Evolutionary conservation across 305 asterid species (phyloP), one percentile per base, ranked within the genome.

Genomic region (Stenogyne calaminthoides): DNA sequence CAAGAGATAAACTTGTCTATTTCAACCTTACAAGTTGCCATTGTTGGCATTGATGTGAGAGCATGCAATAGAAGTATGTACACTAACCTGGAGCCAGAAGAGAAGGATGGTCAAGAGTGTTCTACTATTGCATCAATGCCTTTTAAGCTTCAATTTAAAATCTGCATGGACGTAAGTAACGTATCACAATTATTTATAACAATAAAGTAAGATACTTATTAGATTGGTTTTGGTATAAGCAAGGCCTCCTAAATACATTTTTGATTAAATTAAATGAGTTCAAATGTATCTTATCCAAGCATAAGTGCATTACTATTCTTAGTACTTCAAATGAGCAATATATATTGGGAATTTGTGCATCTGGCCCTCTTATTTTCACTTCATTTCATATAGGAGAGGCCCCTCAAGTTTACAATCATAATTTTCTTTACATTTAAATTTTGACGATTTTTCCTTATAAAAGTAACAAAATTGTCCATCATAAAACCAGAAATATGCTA

Each of bases 1-100:
- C 8, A 14, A 47, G 19, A 47, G 54, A 47, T 47, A 47, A 14
- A 47, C 19, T 47, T 47, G 54, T 47, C 8, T 47, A 6, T 47
- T 47, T 47, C 18, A 47, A 47, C 18, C 2, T n/a, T 47, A 47
- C 54, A 47, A 47, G 19, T 47, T n/a, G 18, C 12, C 19, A 14
- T 14, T 47, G 19, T 47, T 47, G 54, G 7, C 34, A 63, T 36
- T 18, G 9, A 62, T 32, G 46, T 34, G 22, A 32, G 40, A 44
- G 29, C 47, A 61, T 25, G 62, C 18, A 69, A 69, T 64, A 29
- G 25, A 60, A 36, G 42, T 62, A 9, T 10, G 39, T 67, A 9
- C 44, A 25, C 73, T 19, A 49, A 78, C 96, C 89, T 82, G 54
- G 44, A 84, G 73, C 91, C 89, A 87, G 70, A 78, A 89, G 14